phyloP scores from a whole-genome alignment of 805 yeast species.

The Sugiyamaella chiloensis region DNA sequence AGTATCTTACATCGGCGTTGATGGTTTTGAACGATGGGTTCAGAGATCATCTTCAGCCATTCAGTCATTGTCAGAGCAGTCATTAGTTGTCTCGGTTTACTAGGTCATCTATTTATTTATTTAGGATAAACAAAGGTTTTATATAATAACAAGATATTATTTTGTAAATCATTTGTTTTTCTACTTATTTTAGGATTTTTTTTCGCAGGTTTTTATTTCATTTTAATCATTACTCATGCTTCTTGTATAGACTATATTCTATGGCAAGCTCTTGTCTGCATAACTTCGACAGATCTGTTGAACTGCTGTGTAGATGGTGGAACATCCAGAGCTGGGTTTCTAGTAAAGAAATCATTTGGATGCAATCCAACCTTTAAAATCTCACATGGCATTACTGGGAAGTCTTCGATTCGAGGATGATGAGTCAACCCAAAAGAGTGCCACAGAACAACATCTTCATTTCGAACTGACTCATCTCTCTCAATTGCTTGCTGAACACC shows the following conservation, averaged over 20 bases:
- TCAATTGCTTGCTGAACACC: constrained; percentile 66
- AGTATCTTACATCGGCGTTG: neutral
- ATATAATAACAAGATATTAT: no score
- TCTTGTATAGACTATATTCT: constrained; percentile 1
- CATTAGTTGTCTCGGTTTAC: no score
- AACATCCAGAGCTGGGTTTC: constrained; percentile 73
- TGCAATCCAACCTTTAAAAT: constrained; percentile 62
- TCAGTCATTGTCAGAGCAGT: no score
- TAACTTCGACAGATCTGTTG: constrained; percentile 54
- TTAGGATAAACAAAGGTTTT: no score
- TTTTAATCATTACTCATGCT: neutral
- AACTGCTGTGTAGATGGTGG: constrained; percentile 67
- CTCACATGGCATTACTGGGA: constrained; percentile 89
- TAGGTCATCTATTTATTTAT: no score
- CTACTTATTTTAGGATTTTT: no score
- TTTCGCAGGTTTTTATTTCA: no score
- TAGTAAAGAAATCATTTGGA: constrained; percentile 73
- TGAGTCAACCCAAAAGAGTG: constrained; percentile 80
- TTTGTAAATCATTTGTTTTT: no score
- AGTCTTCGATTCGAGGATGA: constrained; percentile 78
- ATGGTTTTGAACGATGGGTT: neutral
- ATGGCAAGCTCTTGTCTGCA: constrained; percentile 28
- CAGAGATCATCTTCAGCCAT: no score
- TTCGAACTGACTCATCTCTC: constrained; percentile 60
- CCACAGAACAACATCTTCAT: constrained; percentile 76